Conservation (phyloP, 1,284 basidiomycete genomes). For the Chalciporus sp. region DNA sequence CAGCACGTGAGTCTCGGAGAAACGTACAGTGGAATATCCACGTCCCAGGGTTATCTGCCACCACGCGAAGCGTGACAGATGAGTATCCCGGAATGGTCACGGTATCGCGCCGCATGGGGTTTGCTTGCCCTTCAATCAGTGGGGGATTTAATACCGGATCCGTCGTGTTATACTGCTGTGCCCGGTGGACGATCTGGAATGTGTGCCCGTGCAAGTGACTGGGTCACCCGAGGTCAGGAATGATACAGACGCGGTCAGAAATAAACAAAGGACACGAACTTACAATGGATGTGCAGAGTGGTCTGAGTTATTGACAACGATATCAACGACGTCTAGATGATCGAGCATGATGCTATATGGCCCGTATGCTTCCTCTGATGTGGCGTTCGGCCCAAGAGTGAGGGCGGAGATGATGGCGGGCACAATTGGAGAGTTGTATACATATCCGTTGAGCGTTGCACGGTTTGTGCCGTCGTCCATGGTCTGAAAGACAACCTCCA, state of each 20-base stretch:
- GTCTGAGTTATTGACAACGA: conserved; percentile 83
- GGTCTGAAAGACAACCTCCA: conserved; percentile 66
- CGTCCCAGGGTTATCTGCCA: conserved; percentile 82
- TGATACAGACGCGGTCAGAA: background rate
- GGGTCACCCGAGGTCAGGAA: conserved; percentile 2
- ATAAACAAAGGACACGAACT: conserved; percentile 27
- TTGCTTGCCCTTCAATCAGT: conserved; percentile 70
- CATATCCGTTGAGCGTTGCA: conserved; percentile 72
- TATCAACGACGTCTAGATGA: conserved; percentile 76
- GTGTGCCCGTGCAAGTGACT: conserved; percentile 86
- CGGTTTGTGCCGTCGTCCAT: conserved; percentile 81
- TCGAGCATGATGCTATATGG: conserved; percentile 75
- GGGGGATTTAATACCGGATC: conserved; percentile 85
- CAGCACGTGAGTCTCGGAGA: background rate
- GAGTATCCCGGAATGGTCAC: conserved; percentile 62
- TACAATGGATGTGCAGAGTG: conserved; percentile 81
- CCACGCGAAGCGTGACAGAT: conserved; percentile 67
- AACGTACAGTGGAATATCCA: conserved; percentile 81
- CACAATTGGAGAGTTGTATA: conserved; percentile 69
- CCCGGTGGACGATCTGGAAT: conserved; percentile 76
- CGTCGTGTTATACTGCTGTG: conserved; percentile 72
- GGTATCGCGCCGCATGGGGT: conserved; percentile 87
- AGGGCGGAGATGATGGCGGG: conserved; percentile 78
- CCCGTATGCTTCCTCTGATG: conserved; percentile 74
- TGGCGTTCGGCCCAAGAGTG: conserved; percentile 76